A percentile compares a stretch with the other conserved stretches of the same genome.
These are phyloP conservation scores for Cicer bijugum DNA, from an alignment of 306 rosid genomes.

Conservation along the genomic window DNA sequence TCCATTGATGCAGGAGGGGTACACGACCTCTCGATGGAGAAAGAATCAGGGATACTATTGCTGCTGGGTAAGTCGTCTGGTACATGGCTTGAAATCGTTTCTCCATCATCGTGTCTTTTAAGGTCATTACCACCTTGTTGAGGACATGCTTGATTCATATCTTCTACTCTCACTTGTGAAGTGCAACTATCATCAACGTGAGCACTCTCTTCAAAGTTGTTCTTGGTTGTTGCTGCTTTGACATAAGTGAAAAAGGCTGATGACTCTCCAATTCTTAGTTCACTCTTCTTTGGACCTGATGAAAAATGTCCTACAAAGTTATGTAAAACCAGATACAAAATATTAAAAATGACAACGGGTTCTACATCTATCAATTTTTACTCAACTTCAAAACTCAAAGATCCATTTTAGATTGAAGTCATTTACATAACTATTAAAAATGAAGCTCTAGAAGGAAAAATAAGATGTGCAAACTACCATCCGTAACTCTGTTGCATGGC, in stretches of 20 bases:
- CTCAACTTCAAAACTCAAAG: conserved; percentile 22
- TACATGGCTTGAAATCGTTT: conserved; percentile 62
- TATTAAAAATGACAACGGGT: conserved; percentile 12
- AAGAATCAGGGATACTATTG: conserved; percentile 68
- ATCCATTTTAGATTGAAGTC: conserved; percentile 25
- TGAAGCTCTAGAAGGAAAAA: conserved; percentile 8
- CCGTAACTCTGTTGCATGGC: conserved; percentile 32
- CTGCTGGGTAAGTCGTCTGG: conserved; percentile 73
- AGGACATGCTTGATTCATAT: conserved; percentile 48
- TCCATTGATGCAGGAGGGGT: conserved; percentile 77
- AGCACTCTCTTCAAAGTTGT: conserved; percentile 56
- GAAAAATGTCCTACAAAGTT: conserved; percentile 58
- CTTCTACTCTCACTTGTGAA: conserved; percentile 51
- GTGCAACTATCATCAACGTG: conserved; percentile 48
- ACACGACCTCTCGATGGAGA: conserved; percentile 81
- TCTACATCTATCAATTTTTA: conserved; percentile 10
- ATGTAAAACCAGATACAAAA: conserved; percentile 33
- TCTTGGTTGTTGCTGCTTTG: conserved; percentile 58
- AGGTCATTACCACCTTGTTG: conserved; percentile 53
- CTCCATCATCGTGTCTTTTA: conserved; percentile 62
- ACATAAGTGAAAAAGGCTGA: conserved; percentile 94
- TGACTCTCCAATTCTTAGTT: conserved; percentile 89
- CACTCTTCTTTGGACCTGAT: conserved; percentile 79
- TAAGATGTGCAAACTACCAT: conserved; percentile 19
- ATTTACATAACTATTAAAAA: conserved; percentile 15